Conservation (phyloP, 495 filamentous ascomycete species). For the Podospora didyma region DNA sequence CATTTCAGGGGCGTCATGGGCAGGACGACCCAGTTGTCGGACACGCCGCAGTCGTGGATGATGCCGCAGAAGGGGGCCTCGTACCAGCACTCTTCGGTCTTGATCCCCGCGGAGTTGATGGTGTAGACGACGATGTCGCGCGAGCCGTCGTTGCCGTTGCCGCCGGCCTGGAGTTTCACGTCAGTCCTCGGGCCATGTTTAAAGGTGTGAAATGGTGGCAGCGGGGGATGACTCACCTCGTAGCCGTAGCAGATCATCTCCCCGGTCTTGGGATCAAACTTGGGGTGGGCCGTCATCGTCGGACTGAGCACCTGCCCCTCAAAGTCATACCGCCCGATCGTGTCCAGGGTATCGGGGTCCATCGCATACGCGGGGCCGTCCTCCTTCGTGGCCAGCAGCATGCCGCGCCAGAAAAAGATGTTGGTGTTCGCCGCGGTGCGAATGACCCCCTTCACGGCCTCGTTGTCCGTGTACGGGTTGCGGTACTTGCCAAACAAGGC, state of each 20-base stretch:
- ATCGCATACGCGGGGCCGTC: constrained; percentile 47
- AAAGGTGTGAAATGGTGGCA: too few relatives aligned
- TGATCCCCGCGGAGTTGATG: constrained; percentile 32
- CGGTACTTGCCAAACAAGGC: constrained; percentile 47
- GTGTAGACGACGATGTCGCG: constrained; percentile 42
- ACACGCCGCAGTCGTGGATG: constrained; percentile 51
- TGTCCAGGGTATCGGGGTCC: constrained; percentile 49
- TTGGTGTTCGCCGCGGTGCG: constrained; percentile 50
- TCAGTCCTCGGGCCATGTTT: too few relatives aligned
- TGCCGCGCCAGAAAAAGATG: constrained; percentile 43
- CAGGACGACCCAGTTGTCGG: constrained; percentile 47
- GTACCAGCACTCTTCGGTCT: constrained; percentile 39
- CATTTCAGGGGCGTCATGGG: constrained; percentile 37
- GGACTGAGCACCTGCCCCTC: constrained; percentile 48
- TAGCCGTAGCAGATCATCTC: constrained; percentile 52
- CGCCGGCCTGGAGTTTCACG: constrained; percentile 27
- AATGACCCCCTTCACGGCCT: constrained; percentile 40
- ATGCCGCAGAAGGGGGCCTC: constrained; percentile 42
- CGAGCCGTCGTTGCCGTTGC: constrained; percentile 34
- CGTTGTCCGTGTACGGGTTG: constrained; percentile 48
- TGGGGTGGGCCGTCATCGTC: constrained; percentile 56
- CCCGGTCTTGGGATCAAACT: constrained; percentile 50
- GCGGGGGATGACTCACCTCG: constrained; percentile 30
- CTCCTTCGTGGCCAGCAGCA: constrained; percentile 49
- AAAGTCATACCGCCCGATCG: constrained; percentile 46